Base-by-base conservation (phyloP, 2,329 filamentous ascomycete species). In the Coniochaeta hoffmannii region DNA sequence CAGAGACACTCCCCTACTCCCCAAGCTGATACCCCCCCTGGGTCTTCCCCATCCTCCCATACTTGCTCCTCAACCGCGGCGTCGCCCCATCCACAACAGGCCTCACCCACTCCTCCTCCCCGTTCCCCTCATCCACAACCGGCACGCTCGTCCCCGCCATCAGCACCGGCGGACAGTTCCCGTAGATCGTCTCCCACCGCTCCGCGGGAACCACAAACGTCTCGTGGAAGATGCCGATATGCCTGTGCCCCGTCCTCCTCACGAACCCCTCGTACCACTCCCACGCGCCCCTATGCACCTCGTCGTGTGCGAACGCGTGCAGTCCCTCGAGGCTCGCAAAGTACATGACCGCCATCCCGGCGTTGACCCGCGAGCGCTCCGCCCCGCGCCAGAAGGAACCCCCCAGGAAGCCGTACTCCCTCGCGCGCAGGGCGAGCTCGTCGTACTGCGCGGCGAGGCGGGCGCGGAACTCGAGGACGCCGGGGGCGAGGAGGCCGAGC, bases 141-240 rank as follows among this genome's bases (percentile, higher is more conserved):
- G 49, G 35, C 2, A 69, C 63, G 15, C 26, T 57, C 0, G 63
- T 61, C 3, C 59, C 60, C 1, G 71, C 74, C 52, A 76, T 55
- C 35, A 75, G 53, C 4, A 66, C 57, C 1, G 73, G 73, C 54
- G 61, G 65, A 59, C 71, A 73, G 57, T 79, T 75, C 8, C 71
- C 59, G 60, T 82, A 81, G 22, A 83, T 69, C 1, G 69, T 75
- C 72, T 84, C 80, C 66, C 77, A 80, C 9, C 68, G 66, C 3
- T 72, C 69, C 3, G 67, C 65, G 1, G 72, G 71, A 5, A 75
- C 73, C 26, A 71, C 66, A 59, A 77, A 82, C 0, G 75, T 73
- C 71, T 84, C 81, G 62, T 85, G 81, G 57, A 71, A 82, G 59
- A 83, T 76, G 5, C 73, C 72, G 24, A 83, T 61, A 58, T 79